These are phyloP conservation scores for Melastoma candidum DNA, from an alignment of 441 rosid genomes.

Conservation along the genomic window DNA sequence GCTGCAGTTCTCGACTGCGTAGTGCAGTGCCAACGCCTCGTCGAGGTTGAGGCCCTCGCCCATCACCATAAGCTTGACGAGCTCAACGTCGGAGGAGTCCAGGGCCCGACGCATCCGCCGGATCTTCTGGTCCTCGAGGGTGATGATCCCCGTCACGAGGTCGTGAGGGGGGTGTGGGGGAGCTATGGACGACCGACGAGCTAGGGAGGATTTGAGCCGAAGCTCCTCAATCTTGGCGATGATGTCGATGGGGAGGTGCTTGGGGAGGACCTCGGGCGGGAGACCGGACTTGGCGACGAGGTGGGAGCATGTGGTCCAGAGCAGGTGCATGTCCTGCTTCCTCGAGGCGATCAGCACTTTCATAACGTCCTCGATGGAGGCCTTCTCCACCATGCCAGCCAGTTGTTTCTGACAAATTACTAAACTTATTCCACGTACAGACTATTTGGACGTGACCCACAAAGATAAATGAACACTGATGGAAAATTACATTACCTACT, in stretches of 20 bases:
- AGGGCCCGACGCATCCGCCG: slow-evolving; percentile 88
- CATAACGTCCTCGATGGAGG: slow-evolving; percentile 17
- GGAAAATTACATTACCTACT: too few relatives aligned
- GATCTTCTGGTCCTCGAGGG: slow-evolving; percentile 88
- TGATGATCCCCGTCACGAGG: slow-evolving; percentile 36
- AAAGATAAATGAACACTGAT: too few relatives aligned
- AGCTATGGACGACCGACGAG: slow-evolving; percentile 55
- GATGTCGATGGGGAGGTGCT: slow-evolving; percentile 80
- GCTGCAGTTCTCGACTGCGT: slow-evolving; percentile 92
- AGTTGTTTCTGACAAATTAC: too few relatives aligned
- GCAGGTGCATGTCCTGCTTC: slow-evolving; percentile 17
- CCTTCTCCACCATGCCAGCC: slow-evolving; percentile 14
- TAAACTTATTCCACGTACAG: too few relatives aligned
- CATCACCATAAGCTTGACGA: slow-evolving; percentile 98
- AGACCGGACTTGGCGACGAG: slow-evolving; percentile 15
- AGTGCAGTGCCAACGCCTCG: slow-evolving; percentile 86
- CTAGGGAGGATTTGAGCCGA: slow-evolving; percentile 69
- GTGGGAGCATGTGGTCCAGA: slow-evolving; percentile 16
- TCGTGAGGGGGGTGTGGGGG: slow-evolving; percentile 29
- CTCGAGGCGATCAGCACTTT: slow-evolving; percentile 16
- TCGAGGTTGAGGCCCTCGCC: slow-evolving; percentile 95
- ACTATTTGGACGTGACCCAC: too few relatives aligned
- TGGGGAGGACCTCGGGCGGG: slow-evolving; percentile 27
- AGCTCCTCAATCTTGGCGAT: slow-evolving; percentile 88
- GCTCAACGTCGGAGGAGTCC: slow-evolving; percentile 90